phyloP scores from a whole-genome alignment of 2,329 filamentous ascomycete species.

The Cladosporium velox region DNA sequence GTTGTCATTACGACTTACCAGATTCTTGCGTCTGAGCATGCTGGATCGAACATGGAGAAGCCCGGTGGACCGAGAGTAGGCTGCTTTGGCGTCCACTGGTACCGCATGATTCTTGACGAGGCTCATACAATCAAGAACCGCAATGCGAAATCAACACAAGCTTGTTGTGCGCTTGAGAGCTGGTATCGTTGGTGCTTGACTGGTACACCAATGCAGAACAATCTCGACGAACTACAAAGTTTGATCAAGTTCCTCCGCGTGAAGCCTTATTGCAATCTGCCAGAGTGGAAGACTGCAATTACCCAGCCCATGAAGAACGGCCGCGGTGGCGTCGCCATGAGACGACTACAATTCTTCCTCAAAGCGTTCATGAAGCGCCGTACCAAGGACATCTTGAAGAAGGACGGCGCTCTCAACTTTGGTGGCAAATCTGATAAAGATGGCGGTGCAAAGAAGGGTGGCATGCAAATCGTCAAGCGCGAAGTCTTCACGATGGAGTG shows the following conservation, averaged over 20 bases:
- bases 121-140: slow-evolving; percentile 98
- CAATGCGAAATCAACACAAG: slow-evolving; percentile 92
- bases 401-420: slow-evolving; percentile 77
- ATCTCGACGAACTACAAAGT: slow-evolving; percentile 92
- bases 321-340: slow-evolving; percentile 84
- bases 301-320: slow-evolving; percentile 87
- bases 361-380: slow-evolving; percentile 98
- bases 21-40: slow-evolving; percentile 88
- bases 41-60: slow-evolving; percentile 62
- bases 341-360: slow-evolving; percentile 78
- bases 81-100: slow-evolving; percentile 92
- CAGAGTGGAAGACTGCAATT: slow-evolving; percentile 89
- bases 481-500: slow-evolving; percentile 80
- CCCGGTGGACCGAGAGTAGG: slow-evolving; percentile 67
- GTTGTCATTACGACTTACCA: slow-evolving; percentile 98
- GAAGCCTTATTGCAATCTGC: slow-evolving; percentile 82
- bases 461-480: slow-evolving; percentile 89
- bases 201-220: slow-evolving; percentile 97
- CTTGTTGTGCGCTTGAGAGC: slow-evolving; percentile 79
- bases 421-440: slow-evolving; percentile 65
- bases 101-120: slow-evolving; percentile 91
- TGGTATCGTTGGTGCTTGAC: slow-evolving; percentile 96
- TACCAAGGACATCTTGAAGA: slow-evolving; percentile 93
- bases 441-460: slow-evolving; percentile 58
- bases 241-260: slow-evolving; percentile 91